Base-by-base conservation (phyloP, 108 stramenopile species). In the Skeletonema tropicum region DNA sequence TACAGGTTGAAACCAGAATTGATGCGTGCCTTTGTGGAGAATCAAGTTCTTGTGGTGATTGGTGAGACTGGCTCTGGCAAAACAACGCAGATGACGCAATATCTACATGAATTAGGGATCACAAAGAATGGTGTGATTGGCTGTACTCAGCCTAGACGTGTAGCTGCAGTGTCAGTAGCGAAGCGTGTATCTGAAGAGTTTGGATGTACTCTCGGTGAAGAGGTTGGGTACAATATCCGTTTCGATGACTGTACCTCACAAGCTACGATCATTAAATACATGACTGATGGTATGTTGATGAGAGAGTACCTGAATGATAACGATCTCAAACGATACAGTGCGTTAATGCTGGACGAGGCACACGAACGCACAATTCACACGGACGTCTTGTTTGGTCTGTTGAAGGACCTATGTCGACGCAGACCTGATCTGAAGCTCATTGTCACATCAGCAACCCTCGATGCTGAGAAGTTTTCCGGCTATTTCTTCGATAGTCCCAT, bases 241-340 rank as follows among this genome's bases (percentile, higher is more conserved):
- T 99, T 99, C 84, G 98, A 99, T 65, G 99, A 99, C 86, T 89
- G 94, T 45, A 99, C 99, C 3, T 92, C 91, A 9, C 83, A 90
- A 25, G 83, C 92, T 35, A 97, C 97, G 5, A 89, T 96, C 23
- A 94, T 99, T 68, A 99, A 99, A 88, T 99, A 98, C 89, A 98
- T 98, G 98, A 99, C 99, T 13, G 99, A 99, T 85, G 99, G 98
- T 57, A 98, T 98, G 95, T 79, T 99, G 13, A 96, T 99, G 97
- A 90, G 98, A 96, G 91, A 94, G 75, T 94, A 97, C 66, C 83
- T 96, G 26, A 92, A 92, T 21, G 97, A 97, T 77, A 92, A 93
- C 72, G 94, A 95, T 77, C 83, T 98, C 57, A 86, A 83, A 33
- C 86, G 96, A 41, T 97, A 97, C 68, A 65, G 84, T 9, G 94